These are phyloP conservation scores for Tulasnella sp. DNA, from an alignment of 768 basidiomycete species.

Conservation along the genomic window DNA sequence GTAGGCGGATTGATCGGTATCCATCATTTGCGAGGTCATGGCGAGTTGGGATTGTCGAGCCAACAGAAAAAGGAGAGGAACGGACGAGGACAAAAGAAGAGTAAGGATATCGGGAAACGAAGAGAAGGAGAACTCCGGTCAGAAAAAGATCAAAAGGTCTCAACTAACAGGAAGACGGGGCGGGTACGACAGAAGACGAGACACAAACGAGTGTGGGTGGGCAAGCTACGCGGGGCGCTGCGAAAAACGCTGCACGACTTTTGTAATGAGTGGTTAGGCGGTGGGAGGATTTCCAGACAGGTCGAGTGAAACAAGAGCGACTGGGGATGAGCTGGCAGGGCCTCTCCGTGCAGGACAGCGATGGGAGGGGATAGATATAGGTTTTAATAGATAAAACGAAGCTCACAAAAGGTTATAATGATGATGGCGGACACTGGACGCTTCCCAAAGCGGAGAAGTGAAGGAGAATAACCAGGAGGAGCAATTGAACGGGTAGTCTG, in stretches of 20 bases:
- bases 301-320: constrained; percentile 12
- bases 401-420: constrained; percentile 14
- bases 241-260: background rate
- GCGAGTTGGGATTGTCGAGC: constrained; percentile 1
- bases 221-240: constrained; percentile 2
- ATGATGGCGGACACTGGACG: constrained; percentile 4
- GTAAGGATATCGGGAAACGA: constrained; percentile 1
- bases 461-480: constrained; percentile 3
- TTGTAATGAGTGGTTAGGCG: background rate
- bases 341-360: background rate
- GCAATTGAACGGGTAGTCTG: constrained; percentile 3
- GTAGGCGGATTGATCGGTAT: constrained; percentile 11
- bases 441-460: constrained; percentile 4
- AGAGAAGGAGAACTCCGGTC: constrained; percentile 11
- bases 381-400: constrained; percentile 9
- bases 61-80: constrained; percentile 12
- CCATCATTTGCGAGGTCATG: constrained; percentile 9
- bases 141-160: constrained; percentile 15
- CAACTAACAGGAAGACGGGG: constrained; percentile 2
- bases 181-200: constrained; percentile 8
- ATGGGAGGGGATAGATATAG: background rate
- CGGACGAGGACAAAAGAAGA: constrained; percentile 1
- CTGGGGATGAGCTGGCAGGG: constrained; percentile 5
- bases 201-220: background rate
- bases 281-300: background rate